These are phyloP conservation scores for Marasmius fiardii DNA, from an alignment of 1,284 basidiomycete genomes.

Conservation along the genomic window DNA sequence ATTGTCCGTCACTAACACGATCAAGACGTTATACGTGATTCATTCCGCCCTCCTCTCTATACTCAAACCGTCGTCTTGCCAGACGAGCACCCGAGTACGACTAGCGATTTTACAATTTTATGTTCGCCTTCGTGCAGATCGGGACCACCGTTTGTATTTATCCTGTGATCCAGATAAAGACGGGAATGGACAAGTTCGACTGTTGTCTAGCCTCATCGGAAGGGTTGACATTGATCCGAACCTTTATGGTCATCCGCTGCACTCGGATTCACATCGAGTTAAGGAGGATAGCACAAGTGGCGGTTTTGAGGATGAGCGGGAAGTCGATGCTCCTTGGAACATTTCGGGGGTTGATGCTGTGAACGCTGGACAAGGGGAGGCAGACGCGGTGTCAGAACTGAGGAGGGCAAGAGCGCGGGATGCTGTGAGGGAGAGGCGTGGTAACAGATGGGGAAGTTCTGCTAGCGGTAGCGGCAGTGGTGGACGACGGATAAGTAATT, in stretches of 20 bases:
- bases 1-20: background rate
- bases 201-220: constrained; percentile 54
- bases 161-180: constrained; percentile 43
- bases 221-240: constrained; percentile 25
- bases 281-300: constrained; percentile 11
- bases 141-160: constrained; percentile 87
- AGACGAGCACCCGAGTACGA: constrained; percentile 43
- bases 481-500: constrained; percentile 22
- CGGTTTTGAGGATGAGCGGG: constrained; percentile 15
- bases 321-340: constrained; percentile 10
- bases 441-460: constrained; percentile 32
- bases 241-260: background rate
- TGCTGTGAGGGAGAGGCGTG: constrained; percentile 50
- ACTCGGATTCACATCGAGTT: constrained; percentile 6
- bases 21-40: background rate
- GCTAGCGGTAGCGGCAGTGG: constrained; percentile 57
- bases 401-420: constrained; percentile 45
- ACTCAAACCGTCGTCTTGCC: background rate
- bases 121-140: constrained; percentile 86
- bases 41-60: background rate
- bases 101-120: constrained; percentile 84
- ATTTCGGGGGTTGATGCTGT: constrained; percentile 10
- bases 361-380: constrained; percentile 15
- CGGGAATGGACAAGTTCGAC: constrained; percentile 46
- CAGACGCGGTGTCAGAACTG: constrained; percentile 35